phyloP scores from a whole-genome alignment of 2,329 filamentous ascomycete species.

The Dryadomyces quercivorus region DNA sequence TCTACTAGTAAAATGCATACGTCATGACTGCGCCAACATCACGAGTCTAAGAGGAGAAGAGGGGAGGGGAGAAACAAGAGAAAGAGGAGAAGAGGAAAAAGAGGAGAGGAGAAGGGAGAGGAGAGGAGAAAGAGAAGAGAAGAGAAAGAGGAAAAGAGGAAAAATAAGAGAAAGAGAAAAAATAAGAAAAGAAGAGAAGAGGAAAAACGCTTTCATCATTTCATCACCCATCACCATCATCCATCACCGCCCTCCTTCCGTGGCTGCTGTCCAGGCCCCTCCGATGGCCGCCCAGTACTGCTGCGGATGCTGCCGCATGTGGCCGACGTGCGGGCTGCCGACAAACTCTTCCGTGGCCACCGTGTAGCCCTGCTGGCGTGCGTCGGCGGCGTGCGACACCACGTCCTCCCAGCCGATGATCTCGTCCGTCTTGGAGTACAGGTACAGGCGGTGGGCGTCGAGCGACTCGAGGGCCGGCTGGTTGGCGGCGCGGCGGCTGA shows the following conservation, averaged over 20 bases:
- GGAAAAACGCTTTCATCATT: too few species aligned
- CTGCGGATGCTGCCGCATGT: background rate
- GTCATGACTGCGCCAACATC: too few species aligned
- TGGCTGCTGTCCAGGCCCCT: background rate
- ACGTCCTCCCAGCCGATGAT: slow-evolving; percentile 3
- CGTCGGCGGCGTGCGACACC: background rate
- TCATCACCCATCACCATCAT: too few species aligned
- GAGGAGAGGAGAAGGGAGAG: background rate
- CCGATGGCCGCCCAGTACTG: slow-evolving; percentile 3
- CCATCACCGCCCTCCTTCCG: background rate
- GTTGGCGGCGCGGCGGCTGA: background rate
- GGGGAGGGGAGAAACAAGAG: background rate
- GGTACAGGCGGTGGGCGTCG: background rate
- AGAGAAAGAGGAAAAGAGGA: background rate
- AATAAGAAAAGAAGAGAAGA: too few species aligned
- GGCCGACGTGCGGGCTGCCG: slow-evolving; percentile 1
- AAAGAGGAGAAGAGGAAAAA: background rate
- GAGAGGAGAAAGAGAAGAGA: background rate
- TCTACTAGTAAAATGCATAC: too few species aligned
- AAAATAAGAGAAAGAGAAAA: too few species aligned
- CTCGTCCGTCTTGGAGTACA: slow-evolving; percentile 1
- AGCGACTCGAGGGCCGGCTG: background rate
- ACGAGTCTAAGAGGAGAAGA: background rate
- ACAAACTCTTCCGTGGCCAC: background rate
- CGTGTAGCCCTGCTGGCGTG: background rate